A percentile compares a stretch with the other conserved stretches of the same genome.
Conservation (phyloP, 352 stramenopile genomes). For the Phytophthora hibernalis region DNA sequence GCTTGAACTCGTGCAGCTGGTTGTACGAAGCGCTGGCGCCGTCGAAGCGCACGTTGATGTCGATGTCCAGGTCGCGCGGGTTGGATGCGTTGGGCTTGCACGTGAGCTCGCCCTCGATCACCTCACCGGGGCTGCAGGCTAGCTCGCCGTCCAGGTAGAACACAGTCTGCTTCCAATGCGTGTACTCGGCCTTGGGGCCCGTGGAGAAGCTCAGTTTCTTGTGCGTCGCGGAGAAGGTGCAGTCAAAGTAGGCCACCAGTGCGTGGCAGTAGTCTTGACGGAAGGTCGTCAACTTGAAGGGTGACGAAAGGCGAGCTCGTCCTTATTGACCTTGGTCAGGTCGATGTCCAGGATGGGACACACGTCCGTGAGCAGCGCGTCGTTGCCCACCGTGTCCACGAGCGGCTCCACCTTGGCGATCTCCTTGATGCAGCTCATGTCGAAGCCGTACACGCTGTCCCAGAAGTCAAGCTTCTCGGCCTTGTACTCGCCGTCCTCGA, state of each 20-base stretch:
- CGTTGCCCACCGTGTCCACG: slow-evolving; percentile 96
- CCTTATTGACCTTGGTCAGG: slow-evolving; percentile 92
- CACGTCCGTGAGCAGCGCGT: slow-evolving; percentile 91
- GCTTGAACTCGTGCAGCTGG: slow-evolving; percentile 78
- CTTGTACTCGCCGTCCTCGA: slow-evolving; percentile 97
- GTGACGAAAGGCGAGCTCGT: slow-evolving; percentile 94
- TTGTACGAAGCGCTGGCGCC: slow-evolving; percentile 71
- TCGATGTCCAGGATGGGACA: slow-evolving; percentile 95
- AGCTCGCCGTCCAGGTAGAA: slow-evolving; percentile 95
- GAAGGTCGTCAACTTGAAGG: slow-evolving; percentile 92
- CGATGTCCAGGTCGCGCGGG: slow-evolving; percentile 95
- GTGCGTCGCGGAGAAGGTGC: slow-evolving; percentile 95
- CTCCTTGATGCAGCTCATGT: slow-evolving; percentile 98
- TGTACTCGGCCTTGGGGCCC: slow-evolving; percentile 94
- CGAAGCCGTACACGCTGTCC: slow-evolving; percentile 99
- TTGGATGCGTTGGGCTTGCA: slow-evolving; percentile 93
- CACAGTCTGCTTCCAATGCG: slow-evolving; percentile 99
- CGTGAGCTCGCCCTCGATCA: slow-evolving; percentile 90
- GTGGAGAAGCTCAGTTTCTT: slow-evolving; percentile 98
- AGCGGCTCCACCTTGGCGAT: slow-evolving; percentile 97
- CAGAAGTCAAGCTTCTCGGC: slow-evolving; percentile 96
- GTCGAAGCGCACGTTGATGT: slow-evolving; percentile 84
- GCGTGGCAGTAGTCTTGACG: slow-evolving; percentile 97
- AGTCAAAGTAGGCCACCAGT: slow-evolving; percentile 99
- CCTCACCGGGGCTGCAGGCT: slow-evolving; percentile 84